A percentile compares a stretch with the other conserved stretches of the same genome.
These are phyloP conservation scores for Aureobasidium uvarum DNA, from an alignment of 2,329 filamentous ascomycete genomes.

Conservation along the genomic window DNA sequence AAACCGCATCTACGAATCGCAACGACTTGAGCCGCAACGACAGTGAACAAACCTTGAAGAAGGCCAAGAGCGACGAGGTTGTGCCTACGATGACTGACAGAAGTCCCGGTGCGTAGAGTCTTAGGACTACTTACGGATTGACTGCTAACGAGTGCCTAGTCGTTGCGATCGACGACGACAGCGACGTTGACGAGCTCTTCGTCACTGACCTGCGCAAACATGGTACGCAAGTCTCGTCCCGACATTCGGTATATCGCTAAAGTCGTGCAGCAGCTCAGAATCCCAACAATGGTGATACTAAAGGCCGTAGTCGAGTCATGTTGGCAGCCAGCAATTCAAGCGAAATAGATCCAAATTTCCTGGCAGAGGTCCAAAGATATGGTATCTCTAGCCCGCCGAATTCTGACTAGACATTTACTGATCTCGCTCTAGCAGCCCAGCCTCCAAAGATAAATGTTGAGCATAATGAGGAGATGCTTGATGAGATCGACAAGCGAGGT, in stretches of 20 bases:
- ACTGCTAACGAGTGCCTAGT: not conserved
- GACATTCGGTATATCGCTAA: not conserved
- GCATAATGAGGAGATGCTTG: not conserved
- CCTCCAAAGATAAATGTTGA: not conserved
- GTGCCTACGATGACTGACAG: not conserved
- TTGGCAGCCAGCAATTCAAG: not conserved
- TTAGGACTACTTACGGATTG: not conserved
- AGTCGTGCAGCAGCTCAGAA: not conserved
- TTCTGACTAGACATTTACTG: not conserved
- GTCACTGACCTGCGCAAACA: not conserved
- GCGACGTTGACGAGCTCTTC: not conserved
- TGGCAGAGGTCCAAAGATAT: not conserved
- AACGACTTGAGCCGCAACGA: not conserved
- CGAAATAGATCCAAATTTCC: not conserved
- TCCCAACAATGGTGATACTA: not conserved
- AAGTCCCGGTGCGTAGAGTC: not conserved
- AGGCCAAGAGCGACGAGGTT: not conserved
- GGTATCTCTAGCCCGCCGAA: not conserved
- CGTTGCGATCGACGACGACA: constrained; percentile 8
- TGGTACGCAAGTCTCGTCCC: not conserved
- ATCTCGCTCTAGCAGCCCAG: not conserved
- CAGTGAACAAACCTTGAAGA: not conserved
- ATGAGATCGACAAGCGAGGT: not conserved
- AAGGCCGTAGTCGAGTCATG: not conserved
- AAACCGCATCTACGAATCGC: not conserved